Conservation (phyloP, 148 eudicot species). For the Fagopyrum esculentum region DNA sequence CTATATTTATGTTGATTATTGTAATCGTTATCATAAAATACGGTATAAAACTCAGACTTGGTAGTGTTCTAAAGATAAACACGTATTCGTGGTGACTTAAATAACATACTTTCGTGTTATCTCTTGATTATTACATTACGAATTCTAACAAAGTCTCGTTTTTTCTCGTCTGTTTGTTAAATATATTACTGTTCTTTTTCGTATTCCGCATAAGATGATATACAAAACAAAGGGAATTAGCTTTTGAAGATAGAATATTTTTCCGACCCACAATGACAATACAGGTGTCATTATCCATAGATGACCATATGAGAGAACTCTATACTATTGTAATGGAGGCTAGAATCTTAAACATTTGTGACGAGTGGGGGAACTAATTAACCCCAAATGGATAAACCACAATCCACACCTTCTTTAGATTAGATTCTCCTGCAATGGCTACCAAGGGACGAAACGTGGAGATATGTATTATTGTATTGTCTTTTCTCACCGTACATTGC, state of each 20-base stretch:
- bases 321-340: slow-evolving; percentile 11
- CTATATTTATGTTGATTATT: no score
- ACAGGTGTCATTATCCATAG: not conserved
- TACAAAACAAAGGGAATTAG: not conserved
- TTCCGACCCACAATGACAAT: not conserved
- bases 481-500: not conserved
- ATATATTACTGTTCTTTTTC: no score
- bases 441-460: not conserved
- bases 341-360: not conserved
- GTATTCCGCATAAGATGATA: not conserved
- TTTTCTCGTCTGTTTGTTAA: not conserved
- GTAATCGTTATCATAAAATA: no score
- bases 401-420: not conserved
- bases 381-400: not conserved
- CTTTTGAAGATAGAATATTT: not conserved
- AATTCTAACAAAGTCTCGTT: not conserved
- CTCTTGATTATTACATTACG: no score
- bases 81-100: no score
- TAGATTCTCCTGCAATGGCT: not conserved
- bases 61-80: no score
- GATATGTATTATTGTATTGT: not conserved
- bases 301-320: not conserved
- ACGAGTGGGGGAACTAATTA: not conserved
- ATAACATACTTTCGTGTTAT: no score
- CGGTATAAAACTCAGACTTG: no score